Evolutionary conservation across 1,284 basidiomycete genomes (phyloP), one percentile per base, ranked within the genome.

Genomic region (Austropuccinia psidii): DNA sequence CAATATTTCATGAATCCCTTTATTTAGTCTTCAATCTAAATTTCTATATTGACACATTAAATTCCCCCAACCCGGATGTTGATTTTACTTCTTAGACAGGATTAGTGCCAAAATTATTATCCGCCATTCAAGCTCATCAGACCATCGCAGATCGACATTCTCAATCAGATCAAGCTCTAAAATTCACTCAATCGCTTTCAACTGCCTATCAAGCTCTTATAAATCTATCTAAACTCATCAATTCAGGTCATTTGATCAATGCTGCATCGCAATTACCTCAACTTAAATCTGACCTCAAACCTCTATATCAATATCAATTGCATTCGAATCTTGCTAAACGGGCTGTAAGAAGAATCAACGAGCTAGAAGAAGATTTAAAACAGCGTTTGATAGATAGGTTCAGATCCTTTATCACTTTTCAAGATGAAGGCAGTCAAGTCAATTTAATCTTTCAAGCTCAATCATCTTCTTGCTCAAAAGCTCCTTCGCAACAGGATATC

Each of bases 341-440:
- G 45, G 69, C 69, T 13, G 21, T 64, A 3, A 45, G 43, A 27
- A 43, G 57, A 47, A 52, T 64, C 37, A 60, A 73, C 43, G 58
- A 73, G 24, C 55, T 62, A n/a, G 69, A 73, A 55, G 69, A 73
- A 73, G 69, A 73, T 41, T 29, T 73, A 17, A 73, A 73, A 52
- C 69, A 73, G 55, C 31, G 69, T 19, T 29, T 73, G 7, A 64
- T 73, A 41, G 69, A 73, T 64, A 35, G 49, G n/a, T 58, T 73
- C 58, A 62, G 60, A 43, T 35, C 21, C 39, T 29, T 19, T 4
- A 60, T 60, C 19, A 33, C 9, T n/a, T n/a, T n/a, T n/a, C n/a
- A n/a, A n/a, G n/a, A n/a, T n/a, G n/a, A n/a, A n/a, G n/a, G n/a
- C n/a, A n/a, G n/a, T n/a, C n/a, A n/a, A n/a, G n/a, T 49, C 19